A percentile compares a stretch with the other conserved stretches of the same genome.
phyloP scores from a whole-genome alignment of 768 basidiomycete species.

The Tylopilus plumbeoviolaceoides region DNA sequence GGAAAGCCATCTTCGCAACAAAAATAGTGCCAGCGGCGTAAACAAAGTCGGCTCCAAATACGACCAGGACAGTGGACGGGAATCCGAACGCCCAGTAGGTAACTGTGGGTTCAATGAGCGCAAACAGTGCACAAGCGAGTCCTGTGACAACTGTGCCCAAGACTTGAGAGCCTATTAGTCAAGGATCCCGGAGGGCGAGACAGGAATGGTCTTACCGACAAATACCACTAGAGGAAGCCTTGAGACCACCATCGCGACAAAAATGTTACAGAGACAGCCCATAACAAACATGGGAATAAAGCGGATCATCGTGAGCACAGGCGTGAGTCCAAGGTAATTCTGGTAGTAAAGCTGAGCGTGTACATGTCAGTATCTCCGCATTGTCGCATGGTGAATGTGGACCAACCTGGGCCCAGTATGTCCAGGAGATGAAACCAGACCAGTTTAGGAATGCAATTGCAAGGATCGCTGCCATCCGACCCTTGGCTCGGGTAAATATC shows the following conservation, averaged over 20 bases:
- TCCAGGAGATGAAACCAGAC: constrained; percentile 53
- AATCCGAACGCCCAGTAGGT: constrained; percentile 78
- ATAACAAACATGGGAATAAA: constrained; percentile 69
- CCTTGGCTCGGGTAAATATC: constrained; percentile 59
- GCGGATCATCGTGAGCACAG: constrained; percentile 60
- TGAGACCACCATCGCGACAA: constrained; percentile 58
- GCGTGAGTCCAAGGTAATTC: constrained; percentile 49
- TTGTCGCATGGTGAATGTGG: background rate
- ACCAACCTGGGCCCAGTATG: constrained; percentile 45
- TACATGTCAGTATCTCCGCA: background rate
- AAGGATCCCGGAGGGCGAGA: background rate
- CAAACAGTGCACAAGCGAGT: constrained; percentile 60
- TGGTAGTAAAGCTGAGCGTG: constrained; percentile 63
- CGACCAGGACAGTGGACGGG: constrained; percentile 58
- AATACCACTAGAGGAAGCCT: constrained; percentile 54
- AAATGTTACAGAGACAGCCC: constrained; percentile 59
- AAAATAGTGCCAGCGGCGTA: constrained; percentile 72
- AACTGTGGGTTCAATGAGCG: constrained; percentile 51
- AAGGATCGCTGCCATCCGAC: constrained; percentile 60
- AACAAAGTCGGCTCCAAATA: constrained; percentile 77
- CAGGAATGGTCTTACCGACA: constrained; percentile 39
- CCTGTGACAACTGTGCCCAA: constrained; percentile 58
- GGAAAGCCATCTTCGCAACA: constrained; percentile 60
- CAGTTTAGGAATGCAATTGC: constrained; percentile 61
- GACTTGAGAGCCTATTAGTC: constrained; percentile 27